Conservation (phyloP, 257 asterid genomes). For the Solanum pimpinellifolium region DNA sequence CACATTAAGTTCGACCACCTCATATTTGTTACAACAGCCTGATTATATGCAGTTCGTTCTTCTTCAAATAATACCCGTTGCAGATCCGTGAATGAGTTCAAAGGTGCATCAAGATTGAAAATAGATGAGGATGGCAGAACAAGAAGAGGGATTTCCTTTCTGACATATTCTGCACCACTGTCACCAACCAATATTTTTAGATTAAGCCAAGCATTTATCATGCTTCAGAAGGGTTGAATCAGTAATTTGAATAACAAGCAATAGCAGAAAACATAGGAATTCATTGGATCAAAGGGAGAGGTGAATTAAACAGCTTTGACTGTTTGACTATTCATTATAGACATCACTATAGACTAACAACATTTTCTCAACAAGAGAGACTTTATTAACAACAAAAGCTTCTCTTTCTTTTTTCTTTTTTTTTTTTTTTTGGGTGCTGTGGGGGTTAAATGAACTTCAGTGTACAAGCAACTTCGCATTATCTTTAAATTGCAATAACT, state of each 20-base stretch:
- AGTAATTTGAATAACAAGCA: background rate
- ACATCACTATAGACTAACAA: background rate
- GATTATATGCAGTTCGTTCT: constrained; percentile 80
- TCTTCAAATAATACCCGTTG: constrained; percentile 84
- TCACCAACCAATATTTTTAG: constrained; percentile 14
- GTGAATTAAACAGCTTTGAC: background rate
- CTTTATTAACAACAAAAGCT: background rate
- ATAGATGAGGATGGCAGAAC: constrained; percentile 66
- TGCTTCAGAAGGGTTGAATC: background rate
- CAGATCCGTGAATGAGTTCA: constrained; percentile 63
- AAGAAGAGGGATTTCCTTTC: constrained; percentile 88
- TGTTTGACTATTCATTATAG: background rate
- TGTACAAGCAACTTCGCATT: background rate
- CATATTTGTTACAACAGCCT: constrained; percentile 54
- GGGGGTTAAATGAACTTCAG: background rate
- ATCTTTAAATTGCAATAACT: background rate
- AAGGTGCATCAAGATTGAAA: constrained; percentile 57
- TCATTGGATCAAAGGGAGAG: background rate
- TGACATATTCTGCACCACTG: constrained; percentile 91
- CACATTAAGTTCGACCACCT: constrained; percentile 28
- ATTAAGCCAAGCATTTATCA: background rate
- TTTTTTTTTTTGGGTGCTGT: background rate
- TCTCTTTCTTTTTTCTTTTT: background rate
- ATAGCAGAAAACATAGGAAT: background rate
- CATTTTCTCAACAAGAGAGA: background rate